A percentile compares a stretch with the other conserved stretches of the same genome.
phyloP scores from a whole-genome alignment of 2,329 filamentous ascomycete genomes.

The Cryoendolithus antarcticus region DNA sequence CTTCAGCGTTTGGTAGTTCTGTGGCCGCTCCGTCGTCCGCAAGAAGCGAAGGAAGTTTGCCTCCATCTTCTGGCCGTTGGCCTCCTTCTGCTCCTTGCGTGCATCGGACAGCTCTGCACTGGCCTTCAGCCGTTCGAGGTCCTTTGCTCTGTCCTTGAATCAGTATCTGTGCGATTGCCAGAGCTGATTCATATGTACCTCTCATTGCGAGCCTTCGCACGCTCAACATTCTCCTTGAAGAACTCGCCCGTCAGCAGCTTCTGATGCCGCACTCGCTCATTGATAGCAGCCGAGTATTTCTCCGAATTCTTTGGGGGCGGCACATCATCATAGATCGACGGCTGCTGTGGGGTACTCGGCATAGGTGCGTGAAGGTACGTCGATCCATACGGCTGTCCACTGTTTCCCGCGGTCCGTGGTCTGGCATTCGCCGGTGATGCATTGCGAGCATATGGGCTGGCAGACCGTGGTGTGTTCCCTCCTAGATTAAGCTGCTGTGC shows the following conservation, averaged over 20 bases:
- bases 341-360: conserved; percentile 33
- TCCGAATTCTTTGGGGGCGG: conserved; percentile 72
- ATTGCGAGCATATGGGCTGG: conserved; percentile 55
- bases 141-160: conserved; percentile 57
- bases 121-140: conserved; percentile 74
- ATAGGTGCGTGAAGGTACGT: conserved; percentile 55
- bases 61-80: conserved; percentile 74
- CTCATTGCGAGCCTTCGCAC: conserved; percentile 87
- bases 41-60: conserved; percentile 89
- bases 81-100: conserved; percentile 74
- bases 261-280: conserved; percentile 56
- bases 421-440: conserved; percentile 57
- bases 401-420: conserved; percentile 70
- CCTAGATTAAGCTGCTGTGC: conserved; percentile 92
- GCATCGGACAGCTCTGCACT: conserved; percentile 63
- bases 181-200: conserved; percentile 43
- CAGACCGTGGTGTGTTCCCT: conserved; percentile 51
- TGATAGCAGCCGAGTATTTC: conserved; percentile 76
- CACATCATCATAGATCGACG: conserved; percentile 43
- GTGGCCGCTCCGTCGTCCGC: conserved; percentile 80
- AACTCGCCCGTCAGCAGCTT: conserved; percentile 61
- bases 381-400: conserved; percentile 43
- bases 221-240: conserved; percentile 97
- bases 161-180: conserved; percentile 5
- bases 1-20: conserved; percentile 93